Percentiles rank a stretch among this genome's conserved stretches.
Conservation (phyloP, 2,329 filamentous ascomycete genomes). For the Triangularia setosa region DNA sequence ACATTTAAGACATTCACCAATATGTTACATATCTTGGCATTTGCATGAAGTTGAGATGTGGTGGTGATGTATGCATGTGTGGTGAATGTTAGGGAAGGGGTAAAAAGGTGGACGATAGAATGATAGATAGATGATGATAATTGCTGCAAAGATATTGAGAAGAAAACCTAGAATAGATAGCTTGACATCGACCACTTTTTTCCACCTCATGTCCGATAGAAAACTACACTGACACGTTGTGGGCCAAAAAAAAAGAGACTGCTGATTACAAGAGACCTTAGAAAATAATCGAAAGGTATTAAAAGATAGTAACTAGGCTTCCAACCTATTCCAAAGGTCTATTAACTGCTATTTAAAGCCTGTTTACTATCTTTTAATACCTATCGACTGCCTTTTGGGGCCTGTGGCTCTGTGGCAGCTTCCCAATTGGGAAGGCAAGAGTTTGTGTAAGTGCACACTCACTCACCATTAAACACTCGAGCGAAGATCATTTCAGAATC, state of each 20-base stretch:
- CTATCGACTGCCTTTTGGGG: no score
- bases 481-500: not conserved
- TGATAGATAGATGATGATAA: not conserved
- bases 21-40: not conserved
- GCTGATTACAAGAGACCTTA: no score
- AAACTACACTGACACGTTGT: no score
- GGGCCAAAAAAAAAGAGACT: no score
- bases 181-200: not conserved
- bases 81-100: not conserved
- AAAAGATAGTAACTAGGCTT: no score
- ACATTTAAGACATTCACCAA: constrained; percentile 1
- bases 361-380: no score
- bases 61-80: not conserved
- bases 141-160: not conserved
- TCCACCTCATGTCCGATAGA: not conserved
- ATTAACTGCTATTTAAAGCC: no score
- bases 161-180: not conserved
- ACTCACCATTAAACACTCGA: not conserved
- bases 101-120: not conserved
- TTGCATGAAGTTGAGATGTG: not conserved
- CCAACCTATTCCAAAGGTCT: no score
- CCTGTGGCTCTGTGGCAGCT: not conserved
- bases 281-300: no score
- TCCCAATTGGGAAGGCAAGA: not conserved
- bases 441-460: not conserved